phyloP scores from a whole-genome alignment of 257 asterid genomes.

The Eustoma russellianum region DNA sequence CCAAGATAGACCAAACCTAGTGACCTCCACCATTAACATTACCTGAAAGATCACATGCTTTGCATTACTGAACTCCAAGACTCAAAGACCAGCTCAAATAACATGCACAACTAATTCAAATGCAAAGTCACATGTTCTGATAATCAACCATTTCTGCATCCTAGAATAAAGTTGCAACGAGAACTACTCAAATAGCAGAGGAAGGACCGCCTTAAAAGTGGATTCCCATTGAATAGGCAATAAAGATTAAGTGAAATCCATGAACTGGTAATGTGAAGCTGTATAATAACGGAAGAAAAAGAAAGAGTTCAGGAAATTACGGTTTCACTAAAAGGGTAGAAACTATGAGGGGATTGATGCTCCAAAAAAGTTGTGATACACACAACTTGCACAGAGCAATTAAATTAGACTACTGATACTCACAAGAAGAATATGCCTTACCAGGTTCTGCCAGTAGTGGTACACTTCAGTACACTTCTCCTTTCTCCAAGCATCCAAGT shows the following conservation, averaged over 20 bases:
- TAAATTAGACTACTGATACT: background rate
- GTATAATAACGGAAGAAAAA: background rate
- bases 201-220: too few relatives aligned
- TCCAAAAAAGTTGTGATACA: too few relatives aligned
- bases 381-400: background rate
- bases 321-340: background rate
- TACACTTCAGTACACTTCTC: slow-evolving; percentile 38
- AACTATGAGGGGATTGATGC: background rate
- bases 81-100: too few relatives aligned
- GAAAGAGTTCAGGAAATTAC: background rate
- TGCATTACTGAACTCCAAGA: too few relatives aligned
- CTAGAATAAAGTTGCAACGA: too few relatives aligned
- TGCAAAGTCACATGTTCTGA: too few relatives aligned
- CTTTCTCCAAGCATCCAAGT: slow-evolving; percentile 41
- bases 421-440: slow-evolving; percentile 12
- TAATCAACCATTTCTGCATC: too few relatives aligned
- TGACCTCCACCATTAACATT: too few relatives aligned
- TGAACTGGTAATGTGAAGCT: background rate
- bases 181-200: too few relatives aligned
- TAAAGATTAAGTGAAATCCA: background rate
- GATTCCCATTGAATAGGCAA: too few relatives aligned
- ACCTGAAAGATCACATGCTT: too few relatives aligned
- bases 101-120: too few relatives aligned
- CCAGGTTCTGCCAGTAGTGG: slow-evolving; percentile 48
- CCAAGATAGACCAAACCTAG: background rate